Conservation (phyloP, 768 basidiomycete genomes). For the Leccinellum albellum region DNA sequence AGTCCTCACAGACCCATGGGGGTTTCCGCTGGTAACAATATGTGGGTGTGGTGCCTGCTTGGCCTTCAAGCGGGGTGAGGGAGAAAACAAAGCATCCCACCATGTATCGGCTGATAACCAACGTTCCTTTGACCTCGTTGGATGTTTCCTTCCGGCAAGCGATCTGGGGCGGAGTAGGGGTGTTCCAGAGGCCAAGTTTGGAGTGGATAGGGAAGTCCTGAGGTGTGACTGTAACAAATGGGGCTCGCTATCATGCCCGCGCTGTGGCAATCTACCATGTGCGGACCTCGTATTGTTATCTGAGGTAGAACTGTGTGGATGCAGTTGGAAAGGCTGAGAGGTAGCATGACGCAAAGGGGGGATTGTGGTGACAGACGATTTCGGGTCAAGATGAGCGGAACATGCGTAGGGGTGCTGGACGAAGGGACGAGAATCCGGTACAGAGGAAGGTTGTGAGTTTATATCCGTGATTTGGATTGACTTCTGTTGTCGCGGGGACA, state of each 20-base stretch:
- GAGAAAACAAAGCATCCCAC: constrained; percentile 78
- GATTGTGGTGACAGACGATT: not conserved
- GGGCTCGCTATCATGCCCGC: constrained; percentile 3
- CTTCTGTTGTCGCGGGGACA: constrained; percentile 16
- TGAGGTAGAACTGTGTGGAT: constrained; percentile 6
- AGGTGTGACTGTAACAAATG: constrained; percentile 23
- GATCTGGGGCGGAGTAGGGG: constrained; percentile 11
- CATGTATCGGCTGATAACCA: constrained; percentile 76
- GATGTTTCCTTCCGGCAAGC: constrained; percentile 19
- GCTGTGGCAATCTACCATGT: not conserved
- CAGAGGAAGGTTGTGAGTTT: constrained; percentile 17
- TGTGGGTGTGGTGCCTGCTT: constrained; percentile 31
- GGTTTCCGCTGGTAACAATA: constrained; percentile 25
- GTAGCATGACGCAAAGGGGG: constrained; percentile 19
- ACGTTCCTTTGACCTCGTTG: constrained; percentile 42
- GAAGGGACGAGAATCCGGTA: constrained; percentile 18
- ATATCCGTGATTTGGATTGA: constrained; percentile 3
- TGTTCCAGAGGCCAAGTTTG: constrained; percentile 46
- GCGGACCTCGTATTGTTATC: not conserved
- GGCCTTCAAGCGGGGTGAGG: constrained; percentile 65
- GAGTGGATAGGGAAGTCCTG: constrained; percentile 61
- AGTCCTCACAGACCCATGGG: constrained; percentile 49
- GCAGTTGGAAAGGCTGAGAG: constrained; percentile 23
- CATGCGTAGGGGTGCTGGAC: constrained; percentile 53
- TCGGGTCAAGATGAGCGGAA: constrained; percentile 25